Percentiles rank a stretch among this genome's conserved stretches.
Evolutionary conservation across 225 moss, liverwort and hornwort genomes (phyloP).

Genomic region (Anthoceros angustus): DNA sequence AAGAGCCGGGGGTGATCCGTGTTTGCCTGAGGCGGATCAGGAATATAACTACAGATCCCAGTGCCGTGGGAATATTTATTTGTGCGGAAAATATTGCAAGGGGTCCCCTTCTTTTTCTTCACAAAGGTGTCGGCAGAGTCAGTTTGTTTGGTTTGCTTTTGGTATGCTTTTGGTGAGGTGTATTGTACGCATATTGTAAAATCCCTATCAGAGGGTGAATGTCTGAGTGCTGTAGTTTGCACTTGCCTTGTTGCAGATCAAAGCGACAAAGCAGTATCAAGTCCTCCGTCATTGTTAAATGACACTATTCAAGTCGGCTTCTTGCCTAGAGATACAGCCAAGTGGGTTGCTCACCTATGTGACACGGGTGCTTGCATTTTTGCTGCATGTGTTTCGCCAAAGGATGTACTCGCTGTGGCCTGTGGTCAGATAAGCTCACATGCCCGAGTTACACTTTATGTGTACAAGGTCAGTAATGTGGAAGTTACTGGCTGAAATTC

Average conservation of each 20-base stretch:
- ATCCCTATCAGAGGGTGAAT: neutral
- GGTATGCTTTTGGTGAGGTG: neutral
- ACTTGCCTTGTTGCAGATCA: constrained; percentile 9
- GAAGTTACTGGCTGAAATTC: neutral
- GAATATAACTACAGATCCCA: constrained; percentile 22
- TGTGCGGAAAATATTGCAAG: constrained; percentile 6
- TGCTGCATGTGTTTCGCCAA: constrained; percentile 23
- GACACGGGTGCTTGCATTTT: constrained; percentile 33
- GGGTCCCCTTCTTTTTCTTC: constrained; percentile 7
- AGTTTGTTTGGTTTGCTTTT: neutral
- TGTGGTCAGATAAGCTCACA: constrained; percentile 16
- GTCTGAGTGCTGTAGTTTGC: neutral
- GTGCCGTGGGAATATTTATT: constrained; percentile 31
- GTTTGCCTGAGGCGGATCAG: constrained; percentile 22
- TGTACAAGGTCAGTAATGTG: constrained; percentile 20
- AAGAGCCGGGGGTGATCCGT: constrained; percentile 19
- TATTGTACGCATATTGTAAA: neutral
- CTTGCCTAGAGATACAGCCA: constrained; percentile 25
- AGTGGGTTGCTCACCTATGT: constrained; percentile 31
- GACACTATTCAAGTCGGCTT: constrained; percentile 25
- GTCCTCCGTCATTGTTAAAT: constrained; percentile 6
- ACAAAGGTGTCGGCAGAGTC: constrained; percentile 13
- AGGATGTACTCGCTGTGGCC: constrained; percentile 22
- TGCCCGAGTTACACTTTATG: constrained; percentile 23
- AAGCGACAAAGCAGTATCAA: constrained; percentile 5